These are phyloP conservation scores for Starmerella tilneyi DNA, from an alignment of 805 yeast species.

Conservation along the genomic window DNA sequence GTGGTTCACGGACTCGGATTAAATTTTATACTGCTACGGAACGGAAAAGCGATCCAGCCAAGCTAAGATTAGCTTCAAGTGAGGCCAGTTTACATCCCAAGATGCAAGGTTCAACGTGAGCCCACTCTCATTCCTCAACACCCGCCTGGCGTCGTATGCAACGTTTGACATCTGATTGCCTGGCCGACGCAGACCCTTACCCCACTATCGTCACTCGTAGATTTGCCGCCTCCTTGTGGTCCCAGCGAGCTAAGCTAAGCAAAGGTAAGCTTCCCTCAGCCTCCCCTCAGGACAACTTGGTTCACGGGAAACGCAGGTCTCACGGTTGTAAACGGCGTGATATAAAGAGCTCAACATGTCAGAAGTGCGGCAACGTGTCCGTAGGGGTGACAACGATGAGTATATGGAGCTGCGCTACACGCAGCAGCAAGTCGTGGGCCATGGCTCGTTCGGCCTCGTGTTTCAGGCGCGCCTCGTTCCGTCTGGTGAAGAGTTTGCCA, in stretches of 20 bases:
- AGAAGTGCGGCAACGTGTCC: constrained; percentile 50
- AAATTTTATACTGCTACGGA: no score
- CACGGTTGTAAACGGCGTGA: no score
- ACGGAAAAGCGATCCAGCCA: no score
- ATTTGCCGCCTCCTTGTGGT: constrained; percentile 3
- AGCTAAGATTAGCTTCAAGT: no score
- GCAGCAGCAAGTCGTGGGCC: constrained; percentile 87
- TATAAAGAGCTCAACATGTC: constrained; percentile 12
- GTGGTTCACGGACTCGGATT: no score
- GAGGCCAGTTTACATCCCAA: no score
- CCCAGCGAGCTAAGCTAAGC: constrained; percentile 4
- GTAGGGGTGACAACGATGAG: constrained; percentile 62
- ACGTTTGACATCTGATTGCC: neutral
- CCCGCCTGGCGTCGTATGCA: neutral
- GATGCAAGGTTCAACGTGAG: no score
- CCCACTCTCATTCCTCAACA: neutral
- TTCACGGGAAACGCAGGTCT: no score
- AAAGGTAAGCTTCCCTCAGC: constrained; percentile 2
- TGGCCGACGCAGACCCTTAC: constrained; percentile 5
- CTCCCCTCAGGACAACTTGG: neutral
- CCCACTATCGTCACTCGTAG: constrained; percentile 12
- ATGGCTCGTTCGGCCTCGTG: constrained; percentile 98
- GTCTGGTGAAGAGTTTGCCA: constrained; percentile 72
- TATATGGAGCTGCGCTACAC: constrained; percentile 57
- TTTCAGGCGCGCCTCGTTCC: constrained; percentile 73